Evolutionary conservation across 78 protist genomes (phyloP).

Genomic region (Speleostelium caveatum): DNA sequence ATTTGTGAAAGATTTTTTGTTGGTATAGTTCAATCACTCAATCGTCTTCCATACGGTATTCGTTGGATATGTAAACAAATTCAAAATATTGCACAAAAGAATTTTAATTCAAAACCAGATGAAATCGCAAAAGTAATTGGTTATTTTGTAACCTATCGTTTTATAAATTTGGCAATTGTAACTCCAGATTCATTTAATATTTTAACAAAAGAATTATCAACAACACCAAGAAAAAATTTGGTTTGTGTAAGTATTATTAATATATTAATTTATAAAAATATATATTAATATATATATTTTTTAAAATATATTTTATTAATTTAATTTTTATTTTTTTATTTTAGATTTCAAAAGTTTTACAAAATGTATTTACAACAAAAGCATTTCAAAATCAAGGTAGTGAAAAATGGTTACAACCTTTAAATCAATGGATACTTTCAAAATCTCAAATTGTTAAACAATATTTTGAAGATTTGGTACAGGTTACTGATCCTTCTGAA

Average conservation of each 20-base stretch:
- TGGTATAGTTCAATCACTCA: conserved; percentile 80
- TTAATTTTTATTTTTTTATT: not conserved
- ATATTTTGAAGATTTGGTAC: conserved; percentile 77
- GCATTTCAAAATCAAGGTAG: conserved; percentile 79
- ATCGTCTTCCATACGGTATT: conserved; percentile 89
- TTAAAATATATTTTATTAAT: not conserved
- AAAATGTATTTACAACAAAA: conserved; percentile 71
- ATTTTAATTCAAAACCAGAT: conserved; percentile 64
- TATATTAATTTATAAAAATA: not conserved
- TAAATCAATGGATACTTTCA: conserved; percentile 69
- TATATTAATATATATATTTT: not conserved
- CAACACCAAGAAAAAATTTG: conserved; percentile 59
- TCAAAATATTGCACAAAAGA: conserved; percentile 35
- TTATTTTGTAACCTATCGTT: conserved; percentile 81
- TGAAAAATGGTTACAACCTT: conserved; percentile 78
- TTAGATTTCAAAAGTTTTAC: conserved; percentile 78
- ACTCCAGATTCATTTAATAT: conserved; percentile 78
- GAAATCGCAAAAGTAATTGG: conserved; percentile 75
- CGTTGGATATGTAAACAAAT: conserved; percentile 90
- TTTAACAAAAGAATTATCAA: conserved; percentile 53
- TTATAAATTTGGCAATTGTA: conserved; percentile 84
- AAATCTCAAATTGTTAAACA: conserved; percentile 45
- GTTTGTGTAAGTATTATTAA: conserved; percentile 25
- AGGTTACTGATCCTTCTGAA: conserved; percentile 78
- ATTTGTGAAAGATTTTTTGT: conserved; percentile 83